Base-by-base conservation (phyloP, 75 land plant species). In the Cupressus sempervirens region DNA sequence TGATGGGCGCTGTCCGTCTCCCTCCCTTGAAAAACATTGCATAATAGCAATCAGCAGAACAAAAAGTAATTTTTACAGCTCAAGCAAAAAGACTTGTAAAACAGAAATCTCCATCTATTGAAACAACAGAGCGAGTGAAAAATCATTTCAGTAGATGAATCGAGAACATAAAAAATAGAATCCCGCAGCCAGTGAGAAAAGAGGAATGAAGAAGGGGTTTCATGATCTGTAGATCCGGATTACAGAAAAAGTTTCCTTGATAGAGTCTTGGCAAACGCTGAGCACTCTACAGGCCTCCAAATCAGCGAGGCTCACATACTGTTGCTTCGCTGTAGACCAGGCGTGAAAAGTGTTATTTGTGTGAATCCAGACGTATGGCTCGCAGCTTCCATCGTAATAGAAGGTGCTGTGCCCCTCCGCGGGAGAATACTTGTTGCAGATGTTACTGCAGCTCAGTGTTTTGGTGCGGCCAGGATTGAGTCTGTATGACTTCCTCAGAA, bases 361-460 rank as follows among this genome's bases (percentile, higher is more conserved):
- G 43, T 91, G 88, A 20, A 91, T 84, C 90, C 90, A 89, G 15
- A 91, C 85, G 41, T 91, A 91, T 26, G 90, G 89, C 26, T 91
- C 89, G 26, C 87, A 91, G 23, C 86, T 86, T 40, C 87, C 90
- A 52, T 89, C 90, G 67, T 89, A 84, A 85, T 87, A 91, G 29
- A 86, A 88, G 0, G 38, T 62, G 11, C 48, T 83, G 3, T 68
- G 77, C 4, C 75, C 79, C 4, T 29, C 58, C 4, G n/a, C n/a
- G n/a, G 89, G 83, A 75, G 89, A 86, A 80, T 91, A 87, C 15
- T 88, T 88, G 72, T 46, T 88, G 90, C 87, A 88, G 38, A 91
- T 88, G 56, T 50, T 75, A 80, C 52, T 91, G 82, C 87, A 32
- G 7, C 84, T 83, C 8, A 50, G 52, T 12, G 52, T 10, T 50